These are phyloP conservation scores for Toxoplasma gondii DNA, from an alignment of 169 alveolate species.

Conservation along the genomic window DNA sequence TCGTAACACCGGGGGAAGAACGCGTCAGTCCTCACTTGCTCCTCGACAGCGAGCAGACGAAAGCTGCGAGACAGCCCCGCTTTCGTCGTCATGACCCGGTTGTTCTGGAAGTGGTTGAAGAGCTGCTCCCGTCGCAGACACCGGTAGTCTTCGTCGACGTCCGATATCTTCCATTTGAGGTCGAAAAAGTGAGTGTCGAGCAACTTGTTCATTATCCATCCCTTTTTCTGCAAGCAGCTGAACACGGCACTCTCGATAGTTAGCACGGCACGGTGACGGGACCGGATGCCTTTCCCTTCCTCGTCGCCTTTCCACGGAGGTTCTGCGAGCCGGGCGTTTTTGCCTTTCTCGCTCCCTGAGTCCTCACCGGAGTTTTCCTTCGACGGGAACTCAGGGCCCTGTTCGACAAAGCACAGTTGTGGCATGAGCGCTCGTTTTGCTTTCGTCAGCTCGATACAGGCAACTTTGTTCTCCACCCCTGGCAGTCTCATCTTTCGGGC, in stretches of 20 bases:
- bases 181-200: constrained; percentile 44
- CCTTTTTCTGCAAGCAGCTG: background rate
- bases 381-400: background rate
- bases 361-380: background rate
- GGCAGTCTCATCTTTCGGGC: constrained; percentile 10
- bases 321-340: too few relatives aligned
- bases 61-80: constrained; percentile 47
- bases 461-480: background rate
- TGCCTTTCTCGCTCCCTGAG: too few relatives aligned
- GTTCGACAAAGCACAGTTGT: background rate
- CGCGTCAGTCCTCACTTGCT: constrained; percentile 1
- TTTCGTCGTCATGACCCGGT: constrained; percentile 45
- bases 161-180: constrained; percentile 48
- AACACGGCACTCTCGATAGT: background rate
- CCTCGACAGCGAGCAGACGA: constrained; percentile 38
- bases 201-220: constrained; percentile 14
- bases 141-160: constrained; percentile 16
- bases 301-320: too few relatives aligned
- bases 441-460: constrained; percentile 34
- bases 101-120: constrained; percentile 56
- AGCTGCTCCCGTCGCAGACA: constrained; percentile 47
- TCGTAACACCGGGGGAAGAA: constrained; percentile 58
- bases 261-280: background rate
- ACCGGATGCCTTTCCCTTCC: too few relatives aligned
- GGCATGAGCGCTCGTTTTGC: background rate